Conservation (phyloP, 805 yeast genomes). For the Tetrapisispora namnaoensis region DNA sequence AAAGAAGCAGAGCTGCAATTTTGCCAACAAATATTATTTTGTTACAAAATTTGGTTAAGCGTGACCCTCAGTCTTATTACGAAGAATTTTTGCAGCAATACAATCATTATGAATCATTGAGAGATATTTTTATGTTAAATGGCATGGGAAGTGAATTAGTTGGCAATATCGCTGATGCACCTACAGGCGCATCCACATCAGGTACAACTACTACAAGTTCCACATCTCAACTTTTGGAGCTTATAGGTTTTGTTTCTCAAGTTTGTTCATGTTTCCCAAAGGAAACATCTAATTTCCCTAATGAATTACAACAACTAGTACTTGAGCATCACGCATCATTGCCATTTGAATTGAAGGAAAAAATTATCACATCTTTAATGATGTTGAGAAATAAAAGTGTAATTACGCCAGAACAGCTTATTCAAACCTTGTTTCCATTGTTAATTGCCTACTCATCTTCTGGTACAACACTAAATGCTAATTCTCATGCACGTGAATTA, state of each 20-base stretch:
- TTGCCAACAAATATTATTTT: constrained; percentile 87
- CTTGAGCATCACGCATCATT: constrained; percentile 70
- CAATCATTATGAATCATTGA: constrained; percentile 80
- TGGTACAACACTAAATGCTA: constrained; percentile 34
- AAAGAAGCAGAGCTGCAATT: constrained; percentile 82
- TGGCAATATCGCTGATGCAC: constrained; percentile 25
- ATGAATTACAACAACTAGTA: constrained; percentile 61
- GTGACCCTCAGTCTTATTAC: constrained; percentile 89
- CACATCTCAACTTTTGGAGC: constrained; percentile 54
- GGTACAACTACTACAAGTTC: constrained; percentile 23
- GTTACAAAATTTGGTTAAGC: constrained; percentile 81
- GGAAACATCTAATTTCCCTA: constrained; percentile 78
- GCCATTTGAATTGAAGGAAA: constrained; percentile 80
- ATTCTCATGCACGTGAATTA: constrained; percentile 67
- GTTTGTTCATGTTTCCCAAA: constrained; percentile 85
- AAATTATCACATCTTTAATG: constrained; percentile 78
- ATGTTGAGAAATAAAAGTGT: constrained; percentile 83
- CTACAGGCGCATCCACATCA: constrained; percentile 4
- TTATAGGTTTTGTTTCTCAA: constrained; percentile 85
- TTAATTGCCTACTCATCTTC: constrained; percentile 52
- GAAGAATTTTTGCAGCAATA: constrained; percentile 92
- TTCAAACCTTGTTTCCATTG: constrained; percentile 83
- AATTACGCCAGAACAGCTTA: constrained; percentile 66
- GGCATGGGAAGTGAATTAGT: constrained; percentile 26
- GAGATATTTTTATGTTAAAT: constrained; percentile 76